Conservation (phyloP, 495 filamentous ascomycete species). For the Amniculicola lignicola region DNA sequence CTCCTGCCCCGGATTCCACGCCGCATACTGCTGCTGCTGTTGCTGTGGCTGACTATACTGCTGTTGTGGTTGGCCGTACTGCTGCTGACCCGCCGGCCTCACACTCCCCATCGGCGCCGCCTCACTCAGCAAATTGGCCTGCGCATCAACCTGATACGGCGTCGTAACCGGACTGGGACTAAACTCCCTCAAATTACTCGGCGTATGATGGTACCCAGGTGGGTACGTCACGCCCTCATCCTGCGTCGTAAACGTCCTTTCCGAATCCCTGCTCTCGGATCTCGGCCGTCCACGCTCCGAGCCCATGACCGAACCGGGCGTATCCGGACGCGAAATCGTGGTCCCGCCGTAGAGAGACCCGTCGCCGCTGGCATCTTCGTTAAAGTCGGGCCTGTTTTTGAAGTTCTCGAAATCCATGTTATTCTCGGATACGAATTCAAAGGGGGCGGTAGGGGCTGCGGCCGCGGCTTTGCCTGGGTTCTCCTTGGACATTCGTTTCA, state of each 20-base stretch:
- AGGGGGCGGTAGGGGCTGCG: slow-evolving; percentile 51
- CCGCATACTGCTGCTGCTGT: too few species aligned
- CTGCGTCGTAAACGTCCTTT: slow-evolving; percentile 21
- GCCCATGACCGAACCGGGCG: slow-evolving; percentile 31
- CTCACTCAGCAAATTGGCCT: slow-evolving; percentile 28
- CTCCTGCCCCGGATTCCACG: too few species aligned
- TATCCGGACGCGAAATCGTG: slow-evolving; percentile 37
- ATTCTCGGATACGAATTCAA: slow-evolving; percentile 85
- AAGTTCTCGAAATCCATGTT: slow-evolving; percentile 92
- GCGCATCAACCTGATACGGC: slow-evolving; percentile 27
- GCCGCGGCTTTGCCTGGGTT: slow-evolving; percentile 65
- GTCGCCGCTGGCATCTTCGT: slow-evolving; percentile 77
- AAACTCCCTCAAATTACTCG: slow-evolving; percentile 34
- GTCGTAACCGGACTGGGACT: slow-evolving; percentile 31
- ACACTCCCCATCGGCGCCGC: slow-evolving; percentile 39
- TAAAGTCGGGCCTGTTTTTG: slow-evolving; percentile 85
- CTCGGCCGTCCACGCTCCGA: slow-evolving; percentile 27
- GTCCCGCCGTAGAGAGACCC: slow-evolving; percentile 45
- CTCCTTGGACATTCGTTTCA: slow-evolving; percentile 77
- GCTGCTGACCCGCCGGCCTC: slow-evolving; percentile 1
- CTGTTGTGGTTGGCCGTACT: too few species aligned
- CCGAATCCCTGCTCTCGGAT: slow-evolving; percentile 31
- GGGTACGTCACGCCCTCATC: slow-evolving; percentile 37
- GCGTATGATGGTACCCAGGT: slow-evolving; percentile 41
- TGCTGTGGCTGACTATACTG: too few species aligned